These are phyloP conservation scores for Paxillus ammoniavirescens DNA, from an alignment of 768 basidiomycete genomes.

Conservation along the genomic window DNA sequence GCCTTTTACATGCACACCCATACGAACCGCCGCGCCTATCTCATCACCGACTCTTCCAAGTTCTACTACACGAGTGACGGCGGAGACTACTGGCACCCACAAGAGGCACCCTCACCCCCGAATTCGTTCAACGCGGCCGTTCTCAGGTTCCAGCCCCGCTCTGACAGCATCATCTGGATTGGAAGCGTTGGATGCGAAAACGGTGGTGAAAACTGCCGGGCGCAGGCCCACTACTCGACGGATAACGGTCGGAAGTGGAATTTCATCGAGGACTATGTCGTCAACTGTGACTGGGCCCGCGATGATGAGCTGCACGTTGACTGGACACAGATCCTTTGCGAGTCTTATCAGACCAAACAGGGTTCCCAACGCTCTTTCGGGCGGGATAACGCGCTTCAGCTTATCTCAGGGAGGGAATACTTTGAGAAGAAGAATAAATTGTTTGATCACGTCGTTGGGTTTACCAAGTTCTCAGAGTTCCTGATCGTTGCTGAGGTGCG, in stretches of 20 bases:
- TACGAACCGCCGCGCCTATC: slow-evolving; percentile 79
- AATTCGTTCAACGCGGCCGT: slow-evolving; percentile 77
- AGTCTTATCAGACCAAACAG: slow-evolving; percentile 78
- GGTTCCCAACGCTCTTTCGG: slow-evolving; percentile 68
- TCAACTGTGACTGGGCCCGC: slow-evolving; percentile 89
- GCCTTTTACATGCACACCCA: slow-evolving; percentile 87
- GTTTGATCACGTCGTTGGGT: slow-evolving; percentile 89
- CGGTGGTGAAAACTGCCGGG: slow-evolving; percentile 57
- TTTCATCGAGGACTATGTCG: slow-evolving; percentile 80
- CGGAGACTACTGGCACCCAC: slow-evolving; percentile 66
- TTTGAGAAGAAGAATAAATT: slow-evolving; percentile 69
- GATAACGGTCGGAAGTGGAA: slow-evolving; percentile 81
- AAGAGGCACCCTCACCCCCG: slow-evolving; percentile 63
- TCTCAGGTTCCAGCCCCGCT: slow-evolving; percentile 83
- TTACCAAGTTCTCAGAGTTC: slow-evolving; percentile 96
- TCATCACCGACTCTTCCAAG: slow-evolving; percentile 66
- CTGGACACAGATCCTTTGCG: slow-evolving; percentile 87
- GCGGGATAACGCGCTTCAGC: slow-evolving; percentile 64
- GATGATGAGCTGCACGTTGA: slow-evolving; percentile 80
- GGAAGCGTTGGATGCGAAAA: slow-evolving; percentile 69
- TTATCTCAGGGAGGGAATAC: slow-evolving; percentile 75
- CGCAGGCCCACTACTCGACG: slow-evolving; percentile 68
- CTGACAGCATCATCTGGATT: slow-evolving; percentile 88
- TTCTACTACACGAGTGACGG: slow-evolving; percentile 84
- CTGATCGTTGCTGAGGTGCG: slow-evolving; percentile 91